Evolutionary conservation across 768 basidiomycete genomes (phyloP).

Genomic region (Omphalotus guepiniiformis): DNA sequence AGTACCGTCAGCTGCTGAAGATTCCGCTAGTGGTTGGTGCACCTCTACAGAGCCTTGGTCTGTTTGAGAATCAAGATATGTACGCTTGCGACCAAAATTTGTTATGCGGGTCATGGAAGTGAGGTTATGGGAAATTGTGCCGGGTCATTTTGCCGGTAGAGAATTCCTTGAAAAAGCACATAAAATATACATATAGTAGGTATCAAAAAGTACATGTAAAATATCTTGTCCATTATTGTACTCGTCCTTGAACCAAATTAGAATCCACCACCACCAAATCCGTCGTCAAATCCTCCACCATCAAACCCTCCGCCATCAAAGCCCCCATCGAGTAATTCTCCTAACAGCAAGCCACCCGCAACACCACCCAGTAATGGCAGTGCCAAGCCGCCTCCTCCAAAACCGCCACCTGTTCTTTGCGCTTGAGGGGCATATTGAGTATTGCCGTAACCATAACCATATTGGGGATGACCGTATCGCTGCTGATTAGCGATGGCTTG

Average conservation of each 20-base stretch:
- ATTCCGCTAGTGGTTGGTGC: not conserved
- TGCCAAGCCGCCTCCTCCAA: slow-evolving; percentile 24
- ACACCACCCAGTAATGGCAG: slow-evolving; percentile 33
- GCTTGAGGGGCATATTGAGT: not conserved
- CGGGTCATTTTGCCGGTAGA: not conserved
- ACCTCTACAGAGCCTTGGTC: slow-evolving; percentile 13
- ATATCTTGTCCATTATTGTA: too few species aligned
- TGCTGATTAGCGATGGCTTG: slow-evolving; percentile 14
- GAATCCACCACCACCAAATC: slow-evolving; percentile 16
- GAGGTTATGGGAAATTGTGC: not conserved
- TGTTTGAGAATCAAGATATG: slow-evolving; percentile 57
- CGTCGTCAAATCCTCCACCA: slow-evolving; percentile 18
- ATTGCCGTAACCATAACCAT: slow-evolving; percentile 17
- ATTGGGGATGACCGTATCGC: slow-evolving; percentile 22
- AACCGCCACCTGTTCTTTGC: slow-evolving; percentile 11
- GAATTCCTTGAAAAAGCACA: too few species aligned
- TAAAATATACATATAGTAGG: too few species aligned
- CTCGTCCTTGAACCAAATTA: not conserved
- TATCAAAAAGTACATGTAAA: too few species aligned
- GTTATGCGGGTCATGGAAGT: slow-evolving; percentile 69
- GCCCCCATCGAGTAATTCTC: slow-evolving; percentile 31
- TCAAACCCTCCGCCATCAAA: slow-evolving; percentile 19
- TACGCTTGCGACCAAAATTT: slow-evolving; percentile 70
- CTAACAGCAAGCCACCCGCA: slow-evolving; percentile 35
- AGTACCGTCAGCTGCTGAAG: not conserved